Percentiles rank a stretch among this genome's conserved stretches.
phyloP scores from a whole-genome alignment of 345 rosid species.

The Cardamine chenopodiifolia region DNA sequence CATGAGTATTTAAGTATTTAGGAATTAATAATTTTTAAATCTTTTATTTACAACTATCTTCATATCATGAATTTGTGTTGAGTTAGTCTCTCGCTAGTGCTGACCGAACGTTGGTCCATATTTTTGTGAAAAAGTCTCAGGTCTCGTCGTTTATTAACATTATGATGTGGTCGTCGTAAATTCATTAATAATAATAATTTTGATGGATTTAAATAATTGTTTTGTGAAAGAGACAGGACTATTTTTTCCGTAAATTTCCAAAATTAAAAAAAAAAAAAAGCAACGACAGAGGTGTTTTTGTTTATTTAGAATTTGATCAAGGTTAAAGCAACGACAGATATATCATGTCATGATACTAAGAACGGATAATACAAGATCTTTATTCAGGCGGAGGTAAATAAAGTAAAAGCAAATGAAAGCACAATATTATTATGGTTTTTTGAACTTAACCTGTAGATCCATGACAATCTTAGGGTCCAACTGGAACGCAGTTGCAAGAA shows the following conservation, averaged over 20 bases:
- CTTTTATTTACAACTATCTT: too few species aligned
- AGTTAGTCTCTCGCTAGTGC: too few species aligned
- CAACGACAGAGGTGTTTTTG: not conserved
- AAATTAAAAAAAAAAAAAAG: not conserved
- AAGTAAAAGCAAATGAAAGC: not conserved
- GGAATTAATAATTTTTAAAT: too few species aligned
- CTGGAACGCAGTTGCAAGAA: constrained; percentile 22
- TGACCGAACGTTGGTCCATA: not conserved
- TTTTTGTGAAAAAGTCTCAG: not conserved
- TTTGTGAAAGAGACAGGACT: not conserved
- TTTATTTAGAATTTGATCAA: not conserved
- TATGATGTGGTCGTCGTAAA: not conserved
- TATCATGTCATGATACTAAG: too few species aligned
- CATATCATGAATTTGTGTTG: too few species aligned
- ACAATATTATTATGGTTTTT: not conserved
- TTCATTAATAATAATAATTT: not conserved
- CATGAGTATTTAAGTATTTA: too few species aligned
- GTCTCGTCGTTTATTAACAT: not conserved
- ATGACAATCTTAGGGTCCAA: not conserved
- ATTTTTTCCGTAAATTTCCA: not conserved
- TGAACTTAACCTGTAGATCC: constrained; percentile 26
- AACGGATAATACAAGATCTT: not conserved
- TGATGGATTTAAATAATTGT: not conserved
- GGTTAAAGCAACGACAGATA: not conserved
- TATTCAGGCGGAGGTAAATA: not conserved